phyloP scores from a whole-genome alignment of 1,284 basidiomycete genomes.

The Fistulinella cinereoalba region DNA sequence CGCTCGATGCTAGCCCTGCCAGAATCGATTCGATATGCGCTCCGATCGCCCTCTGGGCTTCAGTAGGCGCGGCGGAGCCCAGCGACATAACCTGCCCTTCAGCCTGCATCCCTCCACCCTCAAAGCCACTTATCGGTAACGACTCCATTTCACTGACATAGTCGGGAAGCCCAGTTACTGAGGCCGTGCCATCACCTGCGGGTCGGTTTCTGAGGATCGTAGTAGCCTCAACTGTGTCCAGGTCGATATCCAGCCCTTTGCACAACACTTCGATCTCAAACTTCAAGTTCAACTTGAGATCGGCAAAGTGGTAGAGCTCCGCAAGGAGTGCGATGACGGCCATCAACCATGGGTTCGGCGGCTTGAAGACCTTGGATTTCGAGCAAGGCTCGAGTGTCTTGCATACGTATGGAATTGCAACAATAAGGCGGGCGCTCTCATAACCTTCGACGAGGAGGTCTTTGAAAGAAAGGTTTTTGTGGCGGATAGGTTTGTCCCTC shows the following conservation, averaged over 20 bases:
- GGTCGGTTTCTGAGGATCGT: slow-evolving; percentile 76
- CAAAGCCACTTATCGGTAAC: slow-evolving; percentile 66
- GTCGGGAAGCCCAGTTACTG: slow-evolving; percentile 61
- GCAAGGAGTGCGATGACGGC: slow-evolving; percentile 89
- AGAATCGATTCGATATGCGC: slow-evolving; percentile 80
- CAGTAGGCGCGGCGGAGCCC: slow-evolving; percentile 52
- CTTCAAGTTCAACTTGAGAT: slow-evolving; percentile 95
- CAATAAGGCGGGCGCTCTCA: slow-evolving; percentile 87
- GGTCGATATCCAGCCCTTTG: slow-evolving; percentile 86
- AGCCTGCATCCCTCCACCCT: slow-evolving; percentile 46
- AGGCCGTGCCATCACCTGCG: slow-evolving; percentile 44
- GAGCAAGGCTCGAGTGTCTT: slow-evolving; percentile 92
- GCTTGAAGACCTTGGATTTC: slow-evolving; percentile 88
- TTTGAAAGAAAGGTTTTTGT: slow-evolving; percentile 95
- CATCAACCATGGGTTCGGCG: slow-evolving; percentile 99
- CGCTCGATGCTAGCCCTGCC: slow-evolving; percentile 64
- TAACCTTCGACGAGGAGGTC: slow-evolving; percentile 95
- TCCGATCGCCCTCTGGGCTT: slow-evolving; percentile 61
- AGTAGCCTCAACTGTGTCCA: slow-evolving; percentile 85
- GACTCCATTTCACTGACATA: slow-evolving; percentile 71
- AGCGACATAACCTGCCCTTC: slow-evolving; percentile 61
- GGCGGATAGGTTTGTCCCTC: slow-evolving; percentile 87
- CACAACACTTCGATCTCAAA: slow-evolving; percentile 99
- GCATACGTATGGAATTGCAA: slow-evolving; percentile 98
- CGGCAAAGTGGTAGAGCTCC: slow-evolving; percentile 96